Percentiles rank a stretch among this genome's conserved stretches.
Conservation (phyloP, 495 filamentous ascomycete species). For the Tuber melanosporum region DNA sequence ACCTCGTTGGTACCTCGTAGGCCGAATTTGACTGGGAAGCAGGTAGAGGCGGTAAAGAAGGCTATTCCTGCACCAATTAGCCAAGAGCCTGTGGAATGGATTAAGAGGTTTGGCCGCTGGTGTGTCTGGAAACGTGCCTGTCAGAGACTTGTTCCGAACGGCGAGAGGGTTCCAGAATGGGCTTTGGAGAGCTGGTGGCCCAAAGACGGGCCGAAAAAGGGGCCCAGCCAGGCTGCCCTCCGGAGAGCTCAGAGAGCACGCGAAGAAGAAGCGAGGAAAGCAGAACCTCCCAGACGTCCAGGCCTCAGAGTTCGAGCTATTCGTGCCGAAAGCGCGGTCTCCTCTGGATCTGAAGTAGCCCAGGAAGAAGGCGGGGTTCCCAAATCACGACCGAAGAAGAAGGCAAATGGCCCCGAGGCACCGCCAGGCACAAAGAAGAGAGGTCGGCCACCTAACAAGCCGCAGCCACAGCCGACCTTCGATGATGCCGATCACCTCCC, state of each 20-base stretch:
- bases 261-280: constrained; percentile 27
- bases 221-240: constrained; percentile 23
- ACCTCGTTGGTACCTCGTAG: constrained; percentile 54
- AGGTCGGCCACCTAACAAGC: constrained; percentile 20
- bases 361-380: constrained; percentile 10
- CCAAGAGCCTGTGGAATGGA: constrained; percentile 56
- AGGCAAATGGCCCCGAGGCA: constrained; percentile 22
- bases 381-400: constrained; percentile 24
- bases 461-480: background rate
- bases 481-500: background rate
- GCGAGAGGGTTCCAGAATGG: constrained; percentile 60
- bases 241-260: constrained; percentile 26
- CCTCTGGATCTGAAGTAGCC: background rate
- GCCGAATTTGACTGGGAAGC: constrained; percentile 42
- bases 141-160: constrained; percentile 27
- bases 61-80: constrained; percentile 58
- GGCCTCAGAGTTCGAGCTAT: constrained; percentile 34
- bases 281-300: constrained; percentile 32
- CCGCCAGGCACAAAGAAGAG: constrained; percentile 20
- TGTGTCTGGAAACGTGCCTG: constrained; percentile 68
- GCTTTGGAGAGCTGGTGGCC: constrained; percentile 45
- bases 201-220: constrained; percentile 30
- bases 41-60: constrained; percentile 51
- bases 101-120: constrained; percentile 63
- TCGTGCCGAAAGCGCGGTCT: constrained; percentile 10